These are phyloP conservation scores for Phylloporus gajari DNA, from an alignment of 1,284 basidiomycete genomes.

Conservation along the genomic window DNA sequence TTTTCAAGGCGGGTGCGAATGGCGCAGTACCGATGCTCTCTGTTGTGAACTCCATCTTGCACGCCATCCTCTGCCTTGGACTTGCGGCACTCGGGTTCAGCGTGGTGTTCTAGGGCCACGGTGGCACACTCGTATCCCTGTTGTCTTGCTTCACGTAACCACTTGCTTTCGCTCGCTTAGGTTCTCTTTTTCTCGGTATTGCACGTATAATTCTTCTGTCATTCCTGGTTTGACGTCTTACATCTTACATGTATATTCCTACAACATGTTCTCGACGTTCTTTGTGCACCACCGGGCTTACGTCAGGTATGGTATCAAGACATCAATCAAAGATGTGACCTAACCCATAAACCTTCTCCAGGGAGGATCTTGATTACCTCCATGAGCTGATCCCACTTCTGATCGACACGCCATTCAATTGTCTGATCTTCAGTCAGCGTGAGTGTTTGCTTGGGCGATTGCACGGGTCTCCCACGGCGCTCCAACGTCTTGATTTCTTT, in stretches of 20 bases:
- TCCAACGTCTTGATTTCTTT: conserved; percentile 55
- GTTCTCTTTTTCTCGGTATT: conserved; percentile 3
- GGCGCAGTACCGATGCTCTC: conserved; percentile 15
- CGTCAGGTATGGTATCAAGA: not conserved
- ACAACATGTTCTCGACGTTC: conserved; percentile 9
- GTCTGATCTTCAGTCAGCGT: conserved; percentile 59
- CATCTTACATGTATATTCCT: not conserved
- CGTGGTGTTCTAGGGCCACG: conserved; percentile 28
- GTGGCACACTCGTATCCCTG: not conserved
- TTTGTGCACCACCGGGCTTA: conserved; percentile 1
- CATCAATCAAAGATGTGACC: not conserved
- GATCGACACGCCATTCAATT: conserved; percentile 67
- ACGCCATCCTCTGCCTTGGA: conserved; percentile 28
- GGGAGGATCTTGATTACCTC: conserved; percentile 44
- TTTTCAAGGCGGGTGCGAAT: conserved; percentile 15
- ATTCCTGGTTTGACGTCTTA: not conserved
- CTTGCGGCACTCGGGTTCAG: conserved; percentile 33
- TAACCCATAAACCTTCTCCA: conserved; percentile 32
- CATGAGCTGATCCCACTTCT: conserved; percentile 56
- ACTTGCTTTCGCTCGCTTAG: conserved; percentile 10
- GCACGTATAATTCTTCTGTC: not conserved
- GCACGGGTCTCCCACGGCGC: conserved; percentile 48
- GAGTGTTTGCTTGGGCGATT: conserved; percentile 54
- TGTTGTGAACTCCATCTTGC: conserved; percentile 18
- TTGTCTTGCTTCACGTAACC: not conserved